Base-by-base conservation (phyloP, 768 basidiomycete species). In the Clavaria fumosa region DNA sequence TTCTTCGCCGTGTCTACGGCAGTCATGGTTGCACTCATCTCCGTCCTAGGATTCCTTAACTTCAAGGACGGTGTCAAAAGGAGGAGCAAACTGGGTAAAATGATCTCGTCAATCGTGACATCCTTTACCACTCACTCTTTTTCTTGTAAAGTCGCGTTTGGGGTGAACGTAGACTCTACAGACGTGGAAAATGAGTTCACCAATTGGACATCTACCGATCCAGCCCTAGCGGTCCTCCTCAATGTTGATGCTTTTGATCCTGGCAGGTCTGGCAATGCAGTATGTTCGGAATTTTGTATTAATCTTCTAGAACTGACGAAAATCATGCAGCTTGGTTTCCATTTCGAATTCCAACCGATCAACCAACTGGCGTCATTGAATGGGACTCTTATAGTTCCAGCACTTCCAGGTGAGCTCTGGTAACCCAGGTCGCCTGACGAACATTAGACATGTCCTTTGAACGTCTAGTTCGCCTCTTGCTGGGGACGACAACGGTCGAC, bases 1-100 rank as follows among this genome's bases (percentile, higher is more conserved):
- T 37, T 31, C 12, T 42, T 42, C 19, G 15, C 19, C 26, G 35
- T 11, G 20, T 37, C 19, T 9, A 23, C 19, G 7, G 40, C 34
- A 14, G 23, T 37, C 11, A 22, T 42, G 3, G 21, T 42, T n/a
- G n/a, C 35, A 1, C 6, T 42, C 21, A 31, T 42, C 12, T 20
- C 35, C 23, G 19, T 42, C 28, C 19, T 39, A 3, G 32, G n/a
- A 12, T 17, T 35, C 9, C 23, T 11, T 23, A 23, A 14, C 11
- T 14, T 22, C 7, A 21, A 42, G 34, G 34, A 42, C 12, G 41
- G 41, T 6, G 30, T 31, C 30, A 4, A 31, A n/a, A 31, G 18
- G 30, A 17, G 18, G 3, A 31, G 18, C 18, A n/a, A n/a, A 5
- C n/a, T n/a, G 4, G 5, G 30, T 31, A 31, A 4, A n/a, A n/a